phyloP scores from a whole-genome alignment of 1,284 basidiomycete genomes.

The Polyporus tsugae region DNA sequence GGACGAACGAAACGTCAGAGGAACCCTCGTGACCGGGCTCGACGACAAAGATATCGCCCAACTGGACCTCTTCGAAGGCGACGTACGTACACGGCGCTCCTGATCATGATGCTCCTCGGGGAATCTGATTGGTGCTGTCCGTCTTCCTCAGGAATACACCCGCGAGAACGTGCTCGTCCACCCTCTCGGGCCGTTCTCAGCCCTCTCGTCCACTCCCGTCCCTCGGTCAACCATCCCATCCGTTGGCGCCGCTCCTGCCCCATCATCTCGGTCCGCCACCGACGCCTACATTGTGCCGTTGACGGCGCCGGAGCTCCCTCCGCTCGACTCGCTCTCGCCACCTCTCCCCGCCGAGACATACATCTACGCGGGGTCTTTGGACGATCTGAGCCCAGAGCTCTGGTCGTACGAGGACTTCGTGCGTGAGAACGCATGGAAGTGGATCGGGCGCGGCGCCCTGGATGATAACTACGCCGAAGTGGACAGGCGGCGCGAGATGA shows the following conservation, averaged over 20 bases:
- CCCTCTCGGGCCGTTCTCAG: conserved; percentile 55
- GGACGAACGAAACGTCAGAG: conserved; percentile 69
- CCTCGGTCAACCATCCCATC: conserved; percentile 41
- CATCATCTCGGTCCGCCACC: conserved; percentile 29
- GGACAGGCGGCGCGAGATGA: conserved; percentile 46
- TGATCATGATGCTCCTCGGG: not conserved
- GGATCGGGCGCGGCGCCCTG: conserved; percentile 57
- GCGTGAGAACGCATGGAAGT: conserved; percentile 72
- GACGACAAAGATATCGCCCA: conserved; percentile 62
- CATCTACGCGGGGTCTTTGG: conserved; percentile 62
- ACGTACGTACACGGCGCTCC: conserved; percentile 55
- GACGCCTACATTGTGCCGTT: conserved; percentile 48
- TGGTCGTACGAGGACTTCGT: conserved; percentile 86
- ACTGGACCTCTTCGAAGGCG: conserved; percentile 82
- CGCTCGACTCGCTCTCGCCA: conserved; percentile 43
- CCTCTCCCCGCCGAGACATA: conserved; percentile 70
- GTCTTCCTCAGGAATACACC: conserved; percentile 69
- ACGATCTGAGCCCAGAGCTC: conserved; percentile 60
- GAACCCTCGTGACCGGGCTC: conserved; percentile 75
- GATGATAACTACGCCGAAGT: conserved; percentile 55
- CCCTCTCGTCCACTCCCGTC: conserved; percentile 36
- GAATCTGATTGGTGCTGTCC: not conserved
- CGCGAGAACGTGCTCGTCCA: conserved; percentile 63
- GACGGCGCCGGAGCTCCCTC: conserved; percentile 51
- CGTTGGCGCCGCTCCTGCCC: conserved; percentile 47